Evolutionary conservation across 208 protist species (phyloP).

Genomic region (Acanthamoeba healyi): DNA sequence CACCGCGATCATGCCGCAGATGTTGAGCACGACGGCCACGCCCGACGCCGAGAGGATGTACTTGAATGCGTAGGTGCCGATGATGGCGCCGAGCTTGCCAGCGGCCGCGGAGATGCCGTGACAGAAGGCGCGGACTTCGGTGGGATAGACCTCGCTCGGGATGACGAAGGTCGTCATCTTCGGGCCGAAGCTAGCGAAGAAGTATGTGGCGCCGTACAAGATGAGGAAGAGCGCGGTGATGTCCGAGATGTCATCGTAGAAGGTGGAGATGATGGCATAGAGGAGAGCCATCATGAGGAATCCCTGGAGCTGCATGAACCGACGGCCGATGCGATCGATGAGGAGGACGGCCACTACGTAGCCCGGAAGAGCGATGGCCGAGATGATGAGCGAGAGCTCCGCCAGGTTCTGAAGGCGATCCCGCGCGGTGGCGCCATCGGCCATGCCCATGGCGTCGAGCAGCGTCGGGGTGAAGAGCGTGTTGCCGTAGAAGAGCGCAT

Average conservation of each 20-base stretch:
- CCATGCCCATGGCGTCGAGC: constrained; percentile 48
- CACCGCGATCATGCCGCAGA: constrained; percentile 19
- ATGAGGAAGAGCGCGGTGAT: constrained; percentile 10
- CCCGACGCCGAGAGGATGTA: constrained; percentile 10
- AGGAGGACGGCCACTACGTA: constrained; percentile 72
- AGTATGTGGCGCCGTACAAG: constrained; percentile 84
- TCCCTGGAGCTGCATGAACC: constrained; percentile 51
- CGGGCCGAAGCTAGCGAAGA: constrained; percentile 86
- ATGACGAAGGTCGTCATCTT: constrained; percentile 87
- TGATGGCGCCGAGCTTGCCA: constrained; percentile 81
- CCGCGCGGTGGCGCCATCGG: constrained; percentile 12
- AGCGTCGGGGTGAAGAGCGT: constrained; percentile 75
- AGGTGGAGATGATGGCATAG: constrained; percentile 72
- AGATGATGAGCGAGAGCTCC: constrained; percentile 62
- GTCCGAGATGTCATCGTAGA: constrained; percentile 52
- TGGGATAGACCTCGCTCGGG: constrained; percentile 83
- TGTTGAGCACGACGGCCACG: constrained; percentile 1
- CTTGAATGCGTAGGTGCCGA: constrained; percentile 76
- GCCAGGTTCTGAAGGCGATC: constrained; percentile 69
- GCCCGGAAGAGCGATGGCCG: constrained; percentile 51
- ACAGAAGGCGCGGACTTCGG: constrained; percentile 63
- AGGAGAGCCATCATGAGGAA: constrained; percentile 78
- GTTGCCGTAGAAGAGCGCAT: constrained; percentile 86
- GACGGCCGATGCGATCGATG: constrained; percentile 73
- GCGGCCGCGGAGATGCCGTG: constrained; percentile 83